A percentile compares a stretch with the other conserved stretches of the same genome.
phyloP scores from a whole-genome alignment of 768 basidiomycete genomes.

The Tremella yokohamensis region DNA sequence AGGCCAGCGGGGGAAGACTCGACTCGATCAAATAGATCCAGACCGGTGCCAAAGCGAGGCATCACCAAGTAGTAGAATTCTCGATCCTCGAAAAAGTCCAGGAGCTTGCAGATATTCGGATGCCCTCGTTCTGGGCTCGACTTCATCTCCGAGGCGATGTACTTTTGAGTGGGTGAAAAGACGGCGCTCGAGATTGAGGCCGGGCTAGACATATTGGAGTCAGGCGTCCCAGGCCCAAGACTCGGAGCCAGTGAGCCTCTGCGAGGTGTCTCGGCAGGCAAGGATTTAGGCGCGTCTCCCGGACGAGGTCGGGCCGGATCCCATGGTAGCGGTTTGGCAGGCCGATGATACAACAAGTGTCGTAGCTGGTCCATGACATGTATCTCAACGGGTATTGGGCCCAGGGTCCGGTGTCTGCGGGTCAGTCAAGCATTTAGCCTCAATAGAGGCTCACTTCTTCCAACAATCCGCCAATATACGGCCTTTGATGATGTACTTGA shows the following conservation, averaged over 20 bases:
- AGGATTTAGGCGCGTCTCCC: background rate
- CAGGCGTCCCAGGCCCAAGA: constrained; percentile 16
- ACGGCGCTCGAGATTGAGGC: background rate
- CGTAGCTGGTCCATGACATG: constrained; percentile 53
- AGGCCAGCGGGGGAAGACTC: constrained; percentile 84
- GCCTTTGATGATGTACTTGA: constrained; percentile 98
- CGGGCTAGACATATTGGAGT: constrained; percentile 14
- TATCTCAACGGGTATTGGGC: constrained; percentile 95
- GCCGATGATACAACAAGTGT: constrained; percentile 55
- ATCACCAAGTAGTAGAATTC: constrained; percentile 95
- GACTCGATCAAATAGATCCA: constrained; percentile 91
- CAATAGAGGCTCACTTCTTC: constrained; percentile 67
- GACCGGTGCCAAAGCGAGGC: constrained; percentile 60
- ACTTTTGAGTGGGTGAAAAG: constrained; percentile 31
- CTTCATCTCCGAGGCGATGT: constrained; percentile 38
- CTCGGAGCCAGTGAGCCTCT: background rate
- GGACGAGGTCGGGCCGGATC: constrained; percentile 57
- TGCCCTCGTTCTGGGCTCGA: constrained; percentile 62
- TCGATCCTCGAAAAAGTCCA: constrained; percentile 95
- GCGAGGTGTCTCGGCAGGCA: too few species aligned
- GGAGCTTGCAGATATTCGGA: constrained; percentile 87
- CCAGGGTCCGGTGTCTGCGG: constrained; percentile 73
- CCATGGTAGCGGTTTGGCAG: constrained; percentile 75
- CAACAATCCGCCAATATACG: constrained; percentile 98
- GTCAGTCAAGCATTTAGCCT: background rate